Conservation (phyloP, 345 rosid genomes). For the Brassica napus region DNA sequence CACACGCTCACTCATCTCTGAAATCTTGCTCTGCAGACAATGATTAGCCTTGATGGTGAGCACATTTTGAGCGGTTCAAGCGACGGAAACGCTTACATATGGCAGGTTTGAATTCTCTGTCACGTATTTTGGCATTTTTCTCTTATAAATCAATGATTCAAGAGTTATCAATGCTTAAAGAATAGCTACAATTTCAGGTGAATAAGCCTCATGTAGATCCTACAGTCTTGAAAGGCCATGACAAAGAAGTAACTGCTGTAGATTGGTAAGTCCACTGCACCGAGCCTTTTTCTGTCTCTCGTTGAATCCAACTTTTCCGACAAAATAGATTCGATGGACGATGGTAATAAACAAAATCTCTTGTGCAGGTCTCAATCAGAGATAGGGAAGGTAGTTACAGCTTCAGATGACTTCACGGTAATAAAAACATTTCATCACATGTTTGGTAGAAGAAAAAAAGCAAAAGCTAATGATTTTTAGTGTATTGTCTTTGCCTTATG, state of each 20-base stretch:
- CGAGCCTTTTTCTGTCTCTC: background rate
- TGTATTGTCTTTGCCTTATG: background rate
- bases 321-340: background rate
- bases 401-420: constrained; percentile 88
- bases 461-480: background rate
- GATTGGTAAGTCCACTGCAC: constrained; percentile 61
- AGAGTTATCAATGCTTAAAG: background rate
- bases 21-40: constrained; percentile 54
- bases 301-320: background rate
- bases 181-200: constrained; percentile 49
- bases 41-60: constrained; percentile 86
- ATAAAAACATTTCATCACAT: constrained; percentile 9
- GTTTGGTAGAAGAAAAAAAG: background rate
- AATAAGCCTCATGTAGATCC: constrained; percentile 68
- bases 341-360: constrained; percentile 8
- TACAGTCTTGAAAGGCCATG: constrained; percentile 59
- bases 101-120: constrained; percentile 67
- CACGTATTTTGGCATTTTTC: background rate
- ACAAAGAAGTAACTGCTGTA: constrained; percentile 86
- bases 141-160: constrained; percentile 12
- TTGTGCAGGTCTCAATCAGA: constrained; percentile 65
- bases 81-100: constrained; percentile 76
- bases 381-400: constrained; percentile 68
- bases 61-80: constrained; percentile 86
- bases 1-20: constrained; percentile 8